A percentile compares a stretch with the other conserved stretches of the same genome.
Conservation (phyloP, 2,329 filamentous ascomycete species). For the Fusarium pseudoanthophilum region DNA sequence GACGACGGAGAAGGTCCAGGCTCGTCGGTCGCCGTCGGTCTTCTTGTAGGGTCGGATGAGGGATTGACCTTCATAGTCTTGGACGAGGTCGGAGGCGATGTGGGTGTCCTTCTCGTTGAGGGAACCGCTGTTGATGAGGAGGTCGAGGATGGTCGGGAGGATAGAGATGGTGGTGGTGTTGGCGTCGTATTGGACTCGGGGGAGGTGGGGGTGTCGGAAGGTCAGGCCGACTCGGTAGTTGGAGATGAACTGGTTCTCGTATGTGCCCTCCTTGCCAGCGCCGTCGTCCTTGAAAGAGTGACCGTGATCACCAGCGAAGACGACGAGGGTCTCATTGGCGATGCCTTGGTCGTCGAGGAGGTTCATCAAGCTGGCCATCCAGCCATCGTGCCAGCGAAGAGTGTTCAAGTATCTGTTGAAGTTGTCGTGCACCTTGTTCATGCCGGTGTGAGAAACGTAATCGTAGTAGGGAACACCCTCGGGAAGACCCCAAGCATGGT, state of each 20-base stretch:
- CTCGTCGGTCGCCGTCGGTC: conserved; percentile 41
- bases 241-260: conserved; percentile 46
- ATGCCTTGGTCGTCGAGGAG: conserved; percentile 49
- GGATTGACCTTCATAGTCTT: conserved; percentile 51
- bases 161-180: conserved; percentile 49
- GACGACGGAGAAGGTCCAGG: conserved; percentile 51
- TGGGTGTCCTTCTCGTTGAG: conserved; percentile 42
- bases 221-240: conserved; percentile 49
- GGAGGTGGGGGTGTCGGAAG: conserved; percentile 49
- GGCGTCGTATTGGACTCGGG: conserved; percentile 46
- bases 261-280: conserved; percentile 46
- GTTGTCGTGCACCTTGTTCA: conserved; percentile 42
- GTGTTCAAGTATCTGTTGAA: conserved; percentile 50
- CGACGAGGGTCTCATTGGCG: conserved; percentile 49
- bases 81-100: conserved; percentile 44
- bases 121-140: conserved; percentile 49
- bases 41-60: conserved; percentile 47
- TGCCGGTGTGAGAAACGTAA: conserved; percentile 41
- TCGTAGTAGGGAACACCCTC: conserved; percentile 36
- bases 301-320: conserved; percentile 51
- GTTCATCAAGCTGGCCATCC: conserved; percentile 48
- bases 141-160: conserved; percentile 50
- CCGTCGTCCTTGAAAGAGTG: conserved; percentile 51
- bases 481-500: conserved; percentile 47
- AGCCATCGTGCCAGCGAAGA: conserved; percentile 48